These are phyloP conservation scores for Gossypium schwendimanii DNA, from an alignment of 441 rosid species.

Conservation along the genomic window DNA sequence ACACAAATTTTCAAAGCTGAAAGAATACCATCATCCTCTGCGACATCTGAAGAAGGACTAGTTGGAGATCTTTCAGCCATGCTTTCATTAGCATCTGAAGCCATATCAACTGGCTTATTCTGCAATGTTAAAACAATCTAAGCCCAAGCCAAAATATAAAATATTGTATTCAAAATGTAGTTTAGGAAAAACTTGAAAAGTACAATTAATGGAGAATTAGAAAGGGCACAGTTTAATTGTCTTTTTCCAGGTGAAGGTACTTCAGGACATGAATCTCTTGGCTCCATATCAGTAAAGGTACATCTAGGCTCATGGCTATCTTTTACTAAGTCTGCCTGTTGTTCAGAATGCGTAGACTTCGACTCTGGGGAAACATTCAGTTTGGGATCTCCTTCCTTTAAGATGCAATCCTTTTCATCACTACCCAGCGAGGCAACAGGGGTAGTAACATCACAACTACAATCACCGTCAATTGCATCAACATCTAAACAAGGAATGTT, in stretches of 20 bases:
- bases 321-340: constrained; percentile 18
- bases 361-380: constrained; percentile 22
- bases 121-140: constrained; percentile 28
- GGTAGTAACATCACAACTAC: constrained; percentile 27
- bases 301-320: constrained; percentile 30
- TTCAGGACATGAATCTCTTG: constrained; percentile 26
- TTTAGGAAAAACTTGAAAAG: constrained; percentile 16
- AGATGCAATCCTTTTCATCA: constrained; percentile 17
- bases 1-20: constrained; percentile 3
- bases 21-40: constrained; percentile 42
- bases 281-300: constrained; percentile 29
- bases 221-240: constrained; percentile 28
- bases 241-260: constrained; percentile 34
- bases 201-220: constrained; percentile 55
- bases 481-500: constrained; percentile 31
- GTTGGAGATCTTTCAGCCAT: constrained; percentile 42
- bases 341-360: constrained; percentile 25
- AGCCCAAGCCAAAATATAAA: constrained; percentile 11
- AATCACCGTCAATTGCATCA: constrained; percentile 31
- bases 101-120: constrained; percentile 43
- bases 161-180: constrained; percentile 11
- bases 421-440: constrained; percentile 4
- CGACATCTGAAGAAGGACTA: constrained; percentile 45
- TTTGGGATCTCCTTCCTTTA: constrained; percentile 25
- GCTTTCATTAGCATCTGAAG: constrained; percentile 46